Evolutionary conservation across 2,329 filamentous ascomycete genomes (phyloP), one percentile per base, ranked within the genome.

Genomic region (Claviceps sorghi): DNA sequence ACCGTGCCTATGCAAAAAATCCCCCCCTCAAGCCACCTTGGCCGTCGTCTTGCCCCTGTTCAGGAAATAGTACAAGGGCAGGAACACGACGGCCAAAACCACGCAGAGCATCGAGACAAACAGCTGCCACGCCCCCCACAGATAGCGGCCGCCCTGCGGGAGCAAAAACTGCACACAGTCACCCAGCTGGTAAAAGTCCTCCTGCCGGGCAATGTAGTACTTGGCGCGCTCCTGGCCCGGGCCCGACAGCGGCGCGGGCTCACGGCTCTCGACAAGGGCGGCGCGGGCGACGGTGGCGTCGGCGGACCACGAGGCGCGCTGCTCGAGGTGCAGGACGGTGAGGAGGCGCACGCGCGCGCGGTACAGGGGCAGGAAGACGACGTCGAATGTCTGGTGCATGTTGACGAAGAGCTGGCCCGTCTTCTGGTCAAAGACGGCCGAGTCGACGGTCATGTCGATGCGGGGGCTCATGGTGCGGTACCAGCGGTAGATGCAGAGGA

Each of bases 381-480:
- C 72, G 32, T 80, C 76, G 67, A 95, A 93, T 50, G 82, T 73
- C 65, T 95, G 89, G 42, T 73, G 77, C 55, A 93, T 76, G 38
- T 77, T 78, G 49, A 89, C 76, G 66, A 88, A 95, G 49, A 95
- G 77, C n/a, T 78, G 74, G 42, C 79, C 71, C 22, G 77, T 78
- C 2, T 73, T 61, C 59, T 81, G 69, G 62, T 94, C 87, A 60
- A 82, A 86, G 17, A 83, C 86, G 44, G 67, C 66, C 3, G 75
- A 77, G 56, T 88, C 77, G 19, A 95, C 72, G 1, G 76, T 69
- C 13, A 91, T 68, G 44, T 82, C 74, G 57, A 93, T 86, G 19
- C 73, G 71, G 0, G 89, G 89, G 55, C 82, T 88, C 62, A 95
- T 72, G 57, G 91, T 84, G 62, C 88, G 87, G 67, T 94, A 91